phyloP scores from a whole-genome alignment of 2,329 filamentous ascomycete species.

The Pseudogymnoascus sp. region DNA sequence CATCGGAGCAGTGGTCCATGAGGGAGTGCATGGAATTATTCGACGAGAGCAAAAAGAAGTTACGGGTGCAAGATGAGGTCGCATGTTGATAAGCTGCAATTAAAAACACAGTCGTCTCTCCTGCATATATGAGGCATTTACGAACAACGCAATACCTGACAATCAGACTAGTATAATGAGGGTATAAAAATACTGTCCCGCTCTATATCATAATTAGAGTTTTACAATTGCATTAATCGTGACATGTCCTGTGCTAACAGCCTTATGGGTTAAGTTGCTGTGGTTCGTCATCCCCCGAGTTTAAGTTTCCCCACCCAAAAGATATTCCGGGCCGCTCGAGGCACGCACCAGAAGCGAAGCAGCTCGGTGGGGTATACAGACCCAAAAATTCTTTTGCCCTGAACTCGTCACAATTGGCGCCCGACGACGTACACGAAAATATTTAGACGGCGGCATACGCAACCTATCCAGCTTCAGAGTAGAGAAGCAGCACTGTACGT shows the following conservation, averaged over 20 bases:
- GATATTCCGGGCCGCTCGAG: background rate
- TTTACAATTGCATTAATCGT: background rate
- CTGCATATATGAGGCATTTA: background rate
- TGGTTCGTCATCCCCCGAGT: background rate
- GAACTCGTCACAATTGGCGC: background rate
- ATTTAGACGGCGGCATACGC: background rate
- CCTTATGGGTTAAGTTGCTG: background rate
- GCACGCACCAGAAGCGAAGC: background rate
- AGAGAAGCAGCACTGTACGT: background rate
- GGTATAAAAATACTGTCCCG: background rate
- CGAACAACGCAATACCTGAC: background rate
- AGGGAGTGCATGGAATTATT: background rate
- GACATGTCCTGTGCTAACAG: background rate
- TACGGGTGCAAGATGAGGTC: background rate
- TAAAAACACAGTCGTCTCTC: background rate
- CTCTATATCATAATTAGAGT: background rate
- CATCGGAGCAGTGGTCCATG: background rate
- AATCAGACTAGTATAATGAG: background rate
- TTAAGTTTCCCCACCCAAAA: background rate
- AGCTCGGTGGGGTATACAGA: background rate
- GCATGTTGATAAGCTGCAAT: background rate
- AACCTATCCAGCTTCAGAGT: background rate
- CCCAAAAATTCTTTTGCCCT: background rate
- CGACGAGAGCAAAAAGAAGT: background rate
- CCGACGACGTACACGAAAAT: background rate